Percentiles rank a stretch among this genome's conserved stretches.
These are phyloP conservation scores for Suillus luteus DNA, from an alignment of 768 basidiomycete genomes.

Conservation along the genomic window DNA sequence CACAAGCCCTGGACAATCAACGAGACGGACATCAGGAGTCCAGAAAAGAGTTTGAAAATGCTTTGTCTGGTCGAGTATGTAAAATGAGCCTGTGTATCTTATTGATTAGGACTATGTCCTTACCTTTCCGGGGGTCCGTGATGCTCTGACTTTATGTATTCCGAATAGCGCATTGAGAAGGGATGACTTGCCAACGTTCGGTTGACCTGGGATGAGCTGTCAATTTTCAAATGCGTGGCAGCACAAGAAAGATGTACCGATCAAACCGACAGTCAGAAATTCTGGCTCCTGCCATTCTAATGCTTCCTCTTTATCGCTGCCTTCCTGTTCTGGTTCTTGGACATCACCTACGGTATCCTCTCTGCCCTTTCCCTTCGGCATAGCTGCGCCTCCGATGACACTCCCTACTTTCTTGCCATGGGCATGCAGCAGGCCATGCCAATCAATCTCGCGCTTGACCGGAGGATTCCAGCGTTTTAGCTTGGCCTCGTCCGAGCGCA, in stretches of 20 bases:
- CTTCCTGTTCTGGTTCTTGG: constrained; percentile 29
- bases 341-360: constrained; percentile 18
- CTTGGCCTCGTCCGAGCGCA: constrained; percentile 49
- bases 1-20: constrained; percentile 95
- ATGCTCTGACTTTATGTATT: constrained; percentile 72
- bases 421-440: constrained; percentile 60
- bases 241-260: constrained; percentile 48
- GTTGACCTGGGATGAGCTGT: constrained; percentile 60
- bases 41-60: constrained; percentile 94
- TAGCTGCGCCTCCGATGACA: constrained; percentile 44
- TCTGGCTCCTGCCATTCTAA: constrained; percentile 45
- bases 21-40: constrained; percentile 83
- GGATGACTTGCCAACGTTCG: constrained; percentile 95
- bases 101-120: constrained; percentile 7
- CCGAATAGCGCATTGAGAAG: constrained; percentile 92
- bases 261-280: constrained; percentile 77
- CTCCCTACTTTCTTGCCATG: constrained; percentile 46
- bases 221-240: not conserved
- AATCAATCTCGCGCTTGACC: constrained; percentile 70
- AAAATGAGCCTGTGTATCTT: not conserved
- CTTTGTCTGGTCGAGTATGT: constrained; percentile 62
- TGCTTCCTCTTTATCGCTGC: constrained; percentile 19
- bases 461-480: constrained; percentile 64
- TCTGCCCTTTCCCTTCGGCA: constrained; percentile 32
- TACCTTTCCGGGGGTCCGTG: constrained; percentile 86